These are phyloP conservation scores for Gossypium gossypioides DNA, from an alignment of 441 rosid species.

Conservation along the genomic window DNA sequence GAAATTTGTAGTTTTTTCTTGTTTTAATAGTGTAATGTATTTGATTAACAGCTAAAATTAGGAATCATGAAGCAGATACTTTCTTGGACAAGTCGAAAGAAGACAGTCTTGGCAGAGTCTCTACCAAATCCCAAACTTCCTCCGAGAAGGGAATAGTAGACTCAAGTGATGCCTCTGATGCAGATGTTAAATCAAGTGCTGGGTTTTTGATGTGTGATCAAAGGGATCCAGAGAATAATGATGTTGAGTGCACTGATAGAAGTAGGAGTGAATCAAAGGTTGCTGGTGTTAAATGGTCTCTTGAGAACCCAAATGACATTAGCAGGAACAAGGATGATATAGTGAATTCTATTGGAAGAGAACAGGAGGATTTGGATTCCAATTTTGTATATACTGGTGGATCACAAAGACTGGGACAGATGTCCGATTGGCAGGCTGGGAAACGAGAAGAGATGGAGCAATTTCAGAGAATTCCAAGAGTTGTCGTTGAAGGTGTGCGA, in stretches of 20 bases:
- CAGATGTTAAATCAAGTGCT: slow-evolving; percentile 34
- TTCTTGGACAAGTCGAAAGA: slow-evolving; percentile 35
- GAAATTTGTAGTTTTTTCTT: slow-evolving; percentile 1
- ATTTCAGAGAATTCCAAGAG: slow-evolving; percentile 18
- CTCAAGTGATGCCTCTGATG: slow-evolving; percentile 37
- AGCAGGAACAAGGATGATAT: slow-evolving; percentile 19
- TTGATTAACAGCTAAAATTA: slow-evolving; percentile 19
- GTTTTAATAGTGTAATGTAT: slow-evolving; percentile 2
- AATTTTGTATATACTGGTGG: slow-evolving; percentile 19
- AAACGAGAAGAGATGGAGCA: slow-evolving; percentile 26
- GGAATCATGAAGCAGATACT: slow-evolving; percentile 28
- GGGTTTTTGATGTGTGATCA: slow-evolving; percentile 27
- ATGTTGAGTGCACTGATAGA: slow-evolving; percentile 15
- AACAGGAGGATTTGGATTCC: slow-evolving; percentile 21
- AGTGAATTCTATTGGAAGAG: slow-evolving; percentile 17
- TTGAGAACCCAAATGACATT: slow-evolving; percentile 29
- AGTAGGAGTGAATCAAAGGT: slow-evolving; percentile 24
- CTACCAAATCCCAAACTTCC: slow-evolving; percentile 28
- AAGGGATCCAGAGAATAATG: slow-evolving; percentile 1
- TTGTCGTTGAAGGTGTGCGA: slow-evolving; percentile 34
- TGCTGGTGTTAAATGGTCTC: slow-evolving; percentile 24
- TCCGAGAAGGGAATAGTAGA: slow-evolving; percentile 27
- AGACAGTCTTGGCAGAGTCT: slow-evolving; percentile 26
- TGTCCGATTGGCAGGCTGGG: slow-evolving; percentile 26
- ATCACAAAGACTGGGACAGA: slow-evolving; percentile 24